These are phyloP conservation scores for Penicillium bovifimosum DNA, from an alignment of 495 filamentous ascomycete species.

Conservation along the genomic window DNA sequence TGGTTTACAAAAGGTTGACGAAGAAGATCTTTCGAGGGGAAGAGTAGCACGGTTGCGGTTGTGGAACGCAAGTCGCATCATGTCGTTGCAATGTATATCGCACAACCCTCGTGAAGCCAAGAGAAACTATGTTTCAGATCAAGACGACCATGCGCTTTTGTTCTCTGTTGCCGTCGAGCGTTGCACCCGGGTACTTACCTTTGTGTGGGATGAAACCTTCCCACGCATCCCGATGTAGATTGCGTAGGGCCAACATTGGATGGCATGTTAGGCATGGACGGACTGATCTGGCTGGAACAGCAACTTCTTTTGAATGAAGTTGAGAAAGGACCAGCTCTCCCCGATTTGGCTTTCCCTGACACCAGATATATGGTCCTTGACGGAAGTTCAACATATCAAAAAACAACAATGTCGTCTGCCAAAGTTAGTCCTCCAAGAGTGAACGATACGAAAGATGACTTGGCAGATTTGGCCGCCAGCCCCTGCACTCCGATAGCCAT, in stretches of 20 bases:
- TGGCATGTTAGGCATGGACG: neutral
- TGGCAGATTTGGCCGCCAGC: conserved; percentile 9
- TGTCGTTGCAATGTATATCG: neutral
- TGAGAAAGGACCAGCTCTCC: neutral
- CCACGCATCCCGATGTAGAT: neutral
- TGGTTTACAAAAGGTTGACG: neutral
- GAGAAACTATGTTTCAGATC: neutral
- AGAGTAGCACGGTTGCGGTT: neutral
- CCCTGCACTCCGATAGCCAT: conserved; percentile 52
- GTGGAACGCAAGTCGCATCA: neutral
- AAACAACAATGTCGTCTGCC: neutral
- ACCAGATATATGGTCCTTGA: neutral
- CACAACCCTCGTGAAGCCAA: neutral
- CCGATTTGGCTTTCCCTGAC: neutral
- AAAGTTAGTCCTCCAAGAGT: neutral
- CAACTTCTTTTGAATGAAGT: neutral
- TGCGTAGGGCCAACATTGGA: neutral
- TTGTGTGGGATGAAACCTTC: neutral
- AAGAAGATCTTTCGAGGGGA: neutral
- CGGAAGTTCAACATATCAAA: neutral
- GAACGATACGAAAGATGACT: neutral
- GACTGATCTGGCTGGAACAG: neutral
- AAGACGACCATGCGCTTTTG: neutral
- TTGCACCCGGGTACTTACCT: conserved; percentile 8
- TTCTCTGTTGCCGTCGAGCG: conserved; percentile 2